Conservation (phyloP, 805 yeast genomes). For the Danielozyma ontarioensis region DNA sequence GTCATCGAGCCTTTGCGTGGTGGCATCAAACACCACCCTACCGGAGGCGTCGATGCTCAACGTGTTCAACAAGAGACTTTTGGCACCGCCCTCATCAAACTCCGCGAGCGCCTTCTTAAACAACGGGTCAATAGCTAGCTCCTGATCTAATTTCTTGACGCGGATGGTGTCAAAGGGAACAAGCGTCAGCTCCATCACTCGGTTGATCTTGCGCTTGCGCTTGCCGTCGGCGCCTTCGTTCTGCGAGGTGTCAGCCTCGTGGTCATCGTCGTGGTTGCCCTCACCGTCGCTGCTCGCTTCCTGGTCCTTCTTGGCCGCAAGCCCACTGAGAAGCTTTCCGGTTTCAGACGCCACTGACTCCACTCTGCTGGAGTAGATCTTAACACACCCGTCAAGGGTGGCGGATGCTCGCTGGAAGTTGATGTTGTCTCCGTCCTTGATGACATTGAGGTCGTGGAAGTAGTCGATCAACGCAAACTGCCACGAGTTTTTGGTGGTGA, state of each 20-base stretch:
- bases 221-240: constrained; percentile 11
- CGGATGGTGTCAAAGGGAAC: constrained; percentile 42
- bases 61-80: constrained; percentile 59
- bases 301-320: constrained; percentile 36
- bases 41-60: constrained; percentile 49
- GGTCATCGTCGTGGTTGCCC: constrained; percentile 10
- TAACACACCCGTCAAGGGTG: constrained; percentile 90
- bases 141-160: constrained; percentile 57
- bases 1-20: constrained; percentile 25
- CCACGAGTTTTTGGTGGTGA: constrained; percentile 84
- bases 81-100: constrained; percentile 81
- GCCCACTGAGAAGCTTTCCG: constrained; percentile 73
- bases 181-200: constrained; percentile 16
- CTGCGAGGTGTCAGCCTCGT: constrained; percentile 10
- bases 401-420: constrained; percentile 90
- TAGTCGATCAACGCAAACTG: constrained; percentile 87
- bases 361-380: constrained; percentile 84
- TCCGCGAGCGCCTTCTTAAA: constrained; percentile 72
- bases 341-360: constrained; percentile 92
- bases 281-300: constrained; percentile 9
- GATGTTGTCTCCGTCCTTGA: constrained; percentile 40
- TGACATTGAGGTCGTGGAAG: constrained; percentile 74
- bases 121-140: constrained; percentile 64
- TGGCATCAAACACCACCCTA: constrained; percentile 64
- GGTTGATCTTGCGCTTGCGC: constrained; percentile 23